Conservation (phyloP, 345 rosid genomes). For the Limnanthes douglasii region DNA sequence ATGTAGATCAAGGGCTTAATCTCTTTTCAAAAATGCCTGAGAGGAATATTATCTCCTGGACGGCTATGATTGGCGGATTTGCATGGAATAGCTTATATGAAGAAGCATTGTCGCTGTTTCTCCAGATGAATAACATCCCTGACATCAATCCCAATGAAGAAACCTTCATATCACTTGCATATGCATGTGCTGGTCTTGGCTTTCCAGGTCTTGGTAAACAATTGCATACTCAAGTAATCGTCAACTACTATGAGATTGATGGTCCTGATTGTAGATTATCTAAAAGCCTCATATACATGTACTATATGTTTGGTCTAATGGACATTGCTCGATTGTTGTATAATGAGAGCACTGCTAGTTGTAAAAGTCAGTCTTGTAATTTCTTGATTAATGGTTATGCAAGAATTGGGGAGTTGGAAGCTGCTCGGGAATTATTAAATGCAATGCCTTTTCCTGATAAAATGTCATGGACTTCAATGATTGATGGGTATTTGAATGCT, state of each 20-base stretch:
- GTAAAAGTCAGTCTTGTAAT: slow-evolving; percentile 60
- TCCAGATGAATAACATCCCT: slow-evolving; percentile 33
- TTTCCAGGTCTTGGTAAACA: slow-evolving; percentile 38
- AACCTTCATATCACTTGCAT: slow-evolving; percentile 55
- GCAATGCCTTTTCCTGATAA: slow-evolving; percentile 37
- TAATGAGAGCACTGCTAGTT: slow-evolving; percentile 11
- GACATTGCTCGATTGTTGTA: slow-evolving; percentile 30
- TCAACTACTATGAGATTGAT: slow-evolving; percentile 21
- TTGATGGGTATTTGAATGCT: slow-evolving; percentile 42
- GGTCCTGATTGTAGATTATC: slow-evolving; percentile 50
- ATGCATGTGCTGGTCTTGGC: slow-evolving; percentile 63
- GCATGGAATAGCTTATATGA: slow-evolving; percentile 36
- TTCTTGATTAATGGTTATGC: slow-evolving; percentile 44
- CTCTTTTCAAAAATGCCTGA: slow-evolving; percentile 35
- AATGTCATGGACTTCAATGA: slow-evolving; percentile 51
- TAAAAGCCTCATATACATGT: slow-evolving; percentile 63
- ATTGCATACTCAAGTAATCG: slow-evolving; percentile 38
- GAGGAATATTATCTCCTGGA: slow-evolving; percentile 58
- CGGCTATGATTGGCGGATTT: slow-evolving; percentile 42
- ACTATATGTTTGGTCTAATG: slow-evolving; percentile 37
- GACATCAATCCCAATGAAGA: slow-evolving; percentile 35
- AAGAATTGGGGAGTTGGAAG: slow-evolving; percentile 19
- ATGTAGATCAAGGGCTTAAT: slow-evolving; percentile 25
- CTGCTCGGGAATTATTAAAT: slow-evolving; percentile 36
- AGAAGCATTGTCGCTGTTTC: slow-evolving; percentile 28